Evolutionary conservation across 2,329 filamentous ascomycete genomes (phyloP).

Genomic region (Dothiorella sarmentorum): DNA sequence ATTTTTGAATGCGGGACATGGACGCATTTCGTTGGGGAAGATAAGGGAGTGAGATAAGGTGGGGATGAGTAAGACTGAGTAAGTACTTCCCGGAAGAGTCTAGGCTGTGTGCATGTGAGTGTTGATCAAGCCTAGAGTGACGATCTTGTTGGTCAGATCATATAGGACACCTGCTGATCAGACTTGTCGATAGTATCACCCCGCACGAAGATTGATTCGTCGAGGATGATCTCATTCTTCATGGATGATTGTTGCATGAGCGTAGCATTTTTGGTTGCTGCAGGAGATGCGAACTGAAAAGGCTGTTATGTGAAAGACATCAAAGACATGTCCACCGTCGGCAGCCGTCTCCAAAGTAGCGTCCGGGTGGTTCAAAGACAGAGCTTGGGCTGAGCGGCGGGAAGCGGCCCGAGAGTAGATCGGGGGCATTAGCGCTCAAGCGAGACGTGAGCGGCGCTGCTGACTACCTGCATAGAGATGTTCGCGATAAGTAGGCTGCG

Average conservation of each 20-base stretch:
- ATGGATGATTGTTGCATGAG: constrained; percentile 52
- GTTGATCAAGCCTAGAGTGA: constrained; percentile 51
- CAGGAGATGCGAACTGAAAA: not conserved
- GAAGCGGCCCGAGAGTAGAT: constrained; percentile 9
- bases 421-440: not conserved
- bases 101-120: constrained; percentile 52
- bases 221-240: constrained; percentile 46
- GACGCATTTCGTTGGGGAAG: not conserved
- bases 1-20: not conserved
- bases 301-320: not conserved
- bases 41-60: not conserved
- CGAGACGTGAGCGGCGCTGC: not conserved
- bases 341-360: not conserved
- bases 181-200: constrained; percentile 42
- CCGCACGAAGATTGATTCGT: constrained; percentile 46
- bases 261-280: constrained; percentile 40
- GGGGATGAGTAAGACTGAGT: not conserved
- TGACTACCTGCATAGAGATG: not conserved
- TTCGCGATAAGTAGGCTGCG: not conserved
- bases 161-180: constrained; percentile 31
- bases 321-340: not conserved
- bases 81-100: constrained; percentile 46
- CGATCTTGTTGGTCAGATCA: constrained; percentile 42
- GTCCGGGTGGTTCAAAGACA: not conserved
- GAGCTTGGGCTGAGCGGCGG: not conserved